phyloP scores from a whole-genome alignment of 169 alveolate genomes.

The Plasmodium gaboni region DNA sequence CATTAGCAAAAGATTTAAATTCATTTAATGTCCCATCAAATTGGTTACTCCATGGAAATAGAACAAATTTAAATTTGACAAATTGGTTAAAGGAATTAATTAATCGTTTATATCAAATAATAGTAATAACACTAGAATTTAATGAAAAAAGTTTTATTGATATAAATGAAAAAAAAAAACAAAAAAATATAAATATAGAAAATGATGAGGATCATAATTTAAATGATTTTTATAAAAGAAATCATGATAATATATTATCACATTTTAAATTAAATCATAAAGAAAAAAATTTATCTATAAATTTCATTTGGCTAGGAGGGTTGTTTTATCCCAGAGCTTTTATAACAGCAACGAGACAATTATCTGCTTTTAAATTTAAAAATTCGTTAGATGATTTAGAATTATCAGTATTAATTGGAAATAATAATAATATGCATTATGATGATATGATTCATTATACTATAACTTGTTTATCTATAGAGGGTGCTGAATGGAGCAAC shows the following conservation, averaged over 20 bases:
- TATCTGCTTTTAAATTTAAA: conserved; percentile 85
- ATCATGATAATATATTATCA: conserved; percentile 59
- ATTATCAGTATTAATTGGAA: conserved; percentile 80
- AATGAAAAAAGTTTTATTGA: conserved; percentile 17
- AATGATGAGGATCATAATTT: conserved; percentile 14
- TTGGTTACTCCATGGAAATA: conserved; percentile 68
- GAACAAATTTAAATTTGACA: conserved; percentile 52
- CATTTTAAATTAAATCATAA: conserved; percentile 25
- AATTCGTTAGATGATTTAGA: conserved; percentile 91
- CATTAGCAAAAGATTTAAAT: conserved; percentile 65
- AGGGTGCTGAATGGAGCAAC: conserved; percentile 89
- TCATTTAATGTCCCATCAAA: conserved; percentile 72
- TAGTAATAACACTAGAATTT: conserved; percentile 63
- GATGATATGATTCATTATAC: conserved; percentile 82
- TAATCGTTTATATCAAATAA: conserved; percentile 69
- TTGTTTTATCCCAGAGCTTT: conserved; percentile 93
- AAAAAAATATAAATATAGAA: background rate
- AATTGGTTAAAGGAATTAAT: conserved; percentile 64
- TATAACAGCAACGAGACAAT: conserved; percentile 92
- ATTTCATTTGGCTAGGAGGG: conserved; percentile 91
- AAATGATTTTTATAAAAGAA: conserved; percentile 34
- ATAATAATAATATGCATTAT: conserved; percentile 56
- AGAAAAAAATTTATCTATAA: conserved; percentile 46
- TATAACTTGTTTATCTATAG: conserved; percentile 87
- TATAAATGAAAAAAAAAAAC: conserved; percentile 4